These are phyloP conservation scores for Cydonia oblonga DNA, from an alignment of 331 rosid species.

Conservation along the genomic window DNA sequence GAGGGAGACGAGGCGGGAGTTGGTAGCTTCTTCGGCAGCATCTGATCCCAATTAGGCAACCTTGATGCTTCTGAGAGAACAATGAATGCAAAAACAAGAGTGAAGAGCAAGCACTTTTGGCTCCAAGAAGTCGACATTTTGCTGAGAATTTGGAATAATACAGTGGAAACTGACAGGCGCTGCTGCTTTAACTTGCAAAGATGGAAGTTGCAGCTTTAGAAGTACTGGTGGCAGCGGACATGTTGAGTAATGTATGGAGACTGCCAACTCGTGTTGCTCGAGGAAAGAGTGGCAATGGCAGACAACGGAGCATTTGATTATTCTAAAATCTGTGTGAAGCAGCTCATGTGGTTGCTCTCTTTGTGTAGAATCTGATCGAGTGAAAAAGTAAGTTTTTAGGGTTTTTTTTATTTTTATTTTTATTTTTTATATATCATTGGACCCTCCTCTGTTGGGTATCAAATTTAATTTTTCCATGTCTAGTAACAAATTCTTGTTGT, in stretches of 20 bases:
- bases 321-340: conserved; percentile 23
- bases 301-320: conserved; percentile 58
- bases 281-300: conserved; percentile 64
- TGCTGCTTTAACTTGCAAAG: conserved; percentile 17
- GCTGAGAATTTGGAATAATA: background rate
- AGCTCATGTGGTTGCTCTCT: conserved; percentile 43
- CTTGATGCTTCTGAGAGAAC: conserved; percentile 53
- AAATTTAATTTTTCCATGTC: conserved; percentile 14
- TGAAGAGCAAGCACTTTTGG: conserved; percentile 41
- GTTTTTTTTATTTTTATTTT: background rate
- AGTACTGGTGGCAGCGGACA: conserved; percentile 47
- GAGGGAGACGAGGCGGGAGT: conserved; percentile 80
- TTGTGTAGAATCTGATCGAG: conserved; percentile 25
- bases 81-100: conserved; percentile 28
- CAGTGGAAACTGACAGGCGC: conserved; percentile 5
- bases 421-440: conserved; percentile 1
- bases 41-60: conserved; percentile 58
- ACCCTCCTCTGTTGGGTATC: conserved; percentile 19
- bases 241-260: conserved; percentile 61
- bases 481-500: conserved; percentile 25
- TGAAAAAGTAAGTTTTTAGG: conserved; percentile 21
- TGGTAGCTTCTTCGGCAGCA: conserved; percentile 91
- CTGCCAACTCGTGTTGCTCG: conserved; percentile 62
- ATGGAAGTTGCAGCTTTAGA: conserved; percentile 32
- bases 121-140: conserved; percentile 47